phyloP scores from a whole-genome alignment of 768 basidiomycete species.

The Phaeotremella skinneri region DNA sequence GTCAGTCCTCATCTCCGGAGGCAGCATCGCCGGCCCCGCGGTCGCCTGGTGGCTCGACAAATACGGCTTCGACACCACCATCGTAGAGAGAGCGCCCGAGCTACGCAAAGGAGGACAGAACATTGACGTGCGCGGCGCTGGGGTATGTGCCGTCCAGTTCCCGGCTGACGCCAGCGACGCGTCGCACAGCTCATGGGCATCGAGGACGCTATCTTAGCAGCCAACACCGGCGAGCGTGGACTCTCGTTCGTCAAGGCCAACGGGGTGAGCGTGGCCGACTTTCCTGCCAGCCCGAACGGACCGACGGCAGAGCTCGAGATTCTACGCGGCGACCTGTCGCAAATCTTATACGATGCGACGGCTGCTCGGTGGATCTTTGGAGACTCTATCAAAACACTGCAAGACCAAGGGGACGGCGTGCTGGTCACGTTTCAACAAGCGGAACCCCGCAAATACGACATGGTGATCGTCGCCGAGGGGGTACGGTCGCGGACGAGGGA shows the following conservation, averaged over 20 bases:
- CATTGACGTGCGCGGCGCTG: constrained; percentile 35
- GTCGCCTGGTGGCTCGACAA: constrained; percentile 34
- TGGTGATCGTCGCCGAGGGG: constrained; percentile 40
- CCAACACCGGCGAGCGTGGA: constrained; percentile 33
- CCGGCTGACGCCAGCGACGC: neutral
- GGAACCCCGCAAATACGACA: constrained; percentile 24
- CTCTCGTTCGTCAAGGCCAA: constrained; percentile 23
- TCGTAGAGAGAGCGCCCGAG: constrained; percentile 34
- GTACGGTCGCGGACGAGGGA: constrained; percentile 24
- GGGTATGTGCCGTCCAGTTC: too few relatives aligned
- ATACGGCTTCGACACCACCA: constrained; percentile 24
- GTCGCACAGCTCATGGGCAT: constrained; percentile 39
- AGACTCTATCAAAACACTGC: constrained; percentile 19
- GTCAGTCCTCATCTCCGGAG: constrained; percentile 41
- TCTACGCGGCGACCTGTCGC: constrained; percentile 38
- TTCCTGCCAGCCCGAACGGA: constrained; percentile 15
- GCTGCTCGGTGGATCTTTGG: constrained; percentile 29
- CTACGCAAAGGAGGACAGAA: constrained; percentile 37
- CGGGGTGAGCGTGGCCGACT: constrained; percentile 17
- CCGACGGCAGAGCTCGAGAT: constrained; percentile 44
- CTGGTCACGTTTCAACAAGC: constrained; percentile 35
- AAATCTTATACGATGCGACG: constrained; percentile 29
- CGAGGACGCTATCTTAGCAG: constrained; percentile 8
- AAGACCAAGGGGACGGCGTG: constrained; percentile 23
- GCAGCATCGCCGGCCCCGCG: constrained; percentile 42